Conservation (phyloP, 1,284 basidiomycete genomes). For the Apiotrichum mycotoxinovorans region DNA sequence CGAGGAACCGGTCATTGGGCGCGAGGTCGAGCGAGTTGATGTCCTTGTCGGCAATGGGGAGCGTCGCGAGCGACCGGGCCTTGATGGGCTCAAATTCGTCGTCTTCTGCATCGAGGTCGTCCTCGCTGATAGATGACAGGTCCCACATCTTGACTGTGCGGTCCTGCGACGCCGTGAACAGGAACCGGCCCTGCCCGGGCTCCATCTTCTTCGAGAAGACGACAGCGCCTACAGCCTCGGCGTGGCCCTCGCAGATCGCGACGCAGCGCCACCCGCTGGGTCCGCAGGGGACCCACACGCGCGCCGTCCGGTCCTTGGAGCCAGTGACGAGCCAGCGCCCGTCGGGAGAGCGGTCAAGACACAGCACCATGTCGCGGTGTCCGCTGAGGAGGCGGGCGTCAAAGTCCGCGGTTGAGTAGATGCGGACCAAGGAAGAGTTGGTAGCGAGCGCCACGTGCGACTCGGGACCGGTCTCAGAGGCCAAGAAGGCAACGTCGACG, state of each 20-base stretch:
- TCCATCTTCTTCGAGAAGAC: slow-evolving; percentile 62
- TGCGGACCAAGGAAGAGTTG: slow-evolving; percentile 85
- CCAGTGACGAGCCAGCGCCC: slow-evolving; percentile 78
- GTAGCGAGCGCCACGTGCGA: slow-evolving; percentile 83
- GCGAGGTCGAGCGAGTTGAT: slow-evolving; percentile 95
- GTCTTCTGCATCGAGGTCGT: slow-evolving; percentile 27
- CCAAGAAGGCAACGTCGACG: slow-evolving; percentile 77
- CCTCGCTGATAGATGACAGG: slow-evolving; percentile 56
- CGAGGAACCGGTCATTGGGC: slow-evolving; percentile 83
- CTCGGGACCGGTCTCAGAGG: slow-evolving; percentile 35
- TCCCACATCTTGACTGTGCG: slow-evolving; percentile 99
- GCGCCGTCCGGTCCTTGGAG: slow-evolving; percentile 84
- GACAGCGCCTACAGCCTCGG: slow-evolving; percentile 89
- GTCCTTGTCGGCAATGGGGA: slow-evolving; percentile 95
- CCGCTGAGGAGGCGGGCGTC: slow-evolving; percentile 80
- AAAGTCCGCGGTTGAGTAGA: slow-evolving; percentile 69
- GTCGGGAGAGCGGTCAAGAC: slow-evolving; percentile 66
- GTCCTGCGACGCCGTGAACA: slow-evolving; percentile 94
- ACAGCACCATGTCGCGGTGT: slow-evolving; percentile 87
- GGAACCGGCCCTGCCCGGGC: slow-evolving; percentile 55
- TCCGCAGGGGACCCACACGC: slow-evolving; percentile 69
- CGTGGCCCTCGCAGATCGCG: slow-evolving; percentile 86
- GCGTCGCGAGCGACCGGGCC: slow-evolving; percentile 78
- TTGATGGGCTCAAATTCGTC: slow-evolving; percentile 47
- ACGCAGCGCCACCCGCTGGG: slow-evolving; percentile 68